A percentile compares a stretch with the other conserved stretches of the same genome.
Evolutionary conservation across 208 protist species (phyloP).

Genomic region (Leishmania guyanensis): DNA sequence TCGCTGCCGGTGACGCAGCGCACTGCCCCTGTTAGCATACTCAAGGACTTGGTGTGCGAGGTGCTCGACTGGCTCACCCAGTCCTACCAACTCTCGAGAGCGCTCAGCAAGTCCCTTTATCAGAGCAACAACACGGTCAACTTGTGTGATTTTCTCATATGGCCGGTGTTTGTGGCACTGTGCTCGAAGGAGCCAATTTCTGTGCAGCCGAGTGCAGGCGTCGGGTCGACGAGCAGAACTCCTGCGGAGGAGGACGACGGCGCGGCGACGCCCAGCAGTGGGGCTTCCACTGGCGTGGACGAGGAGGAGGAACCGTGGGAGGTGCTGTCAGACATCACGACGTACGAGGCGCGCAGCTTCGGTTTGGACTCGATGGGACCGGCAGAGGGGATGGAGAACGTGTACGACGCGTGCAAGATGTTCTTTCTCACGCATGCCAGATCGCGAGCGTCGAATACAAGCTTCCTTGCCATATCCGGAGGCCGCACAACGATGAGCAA

Average conservation of each 20-base stretch:
- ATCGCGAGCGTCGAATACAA: slow-evolving; percentile 24
- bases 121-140: slow-evolving; percentile 38
- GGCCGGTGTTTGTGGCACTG: slow-evolving; percentile 42
- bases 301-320: slow-evolving; percentile 44
- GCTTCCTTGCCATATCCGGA: slow-evolving; percentile 22
- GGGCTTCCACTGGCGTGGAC: slow-evolving; percentile 5
- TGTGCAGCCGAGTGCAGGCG: neutral
- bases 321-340: slow-evolving; percentile 26
- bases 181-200: slow-evolving; percentile 6
- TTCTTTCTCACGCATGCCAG: slow-evolving; percentile 48
- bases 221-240: neutral
- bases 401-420: slow-evolving; percentile 48
- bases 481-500: slow-evolving; percentile 40
- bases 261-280: neutral
- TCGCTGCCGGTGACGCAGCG: slow-evolving; percentile 1
- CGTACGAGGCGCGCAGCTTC: slow-evolving; percentile 40
- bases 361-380: slow-evolving; percentile 44
- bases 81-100: slow-evolving; percentile 29
- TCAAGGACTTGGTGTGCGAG: slow-evolving; percentile 32
- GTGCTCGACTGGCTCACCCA: slow-evolving; percentile 52
- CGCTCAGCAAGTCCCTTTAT: slow-evolving; percentile 50
- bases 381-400: slow-evolving; percentile 34
- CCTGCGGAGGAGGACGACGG: neutral
- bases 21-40: slow-evolving; percentile 9
- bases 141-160: slow-evolving; percentile 47